Conservation (phyloP, 768 basidiomycete species). For the Obba rivulosa region DNA sequence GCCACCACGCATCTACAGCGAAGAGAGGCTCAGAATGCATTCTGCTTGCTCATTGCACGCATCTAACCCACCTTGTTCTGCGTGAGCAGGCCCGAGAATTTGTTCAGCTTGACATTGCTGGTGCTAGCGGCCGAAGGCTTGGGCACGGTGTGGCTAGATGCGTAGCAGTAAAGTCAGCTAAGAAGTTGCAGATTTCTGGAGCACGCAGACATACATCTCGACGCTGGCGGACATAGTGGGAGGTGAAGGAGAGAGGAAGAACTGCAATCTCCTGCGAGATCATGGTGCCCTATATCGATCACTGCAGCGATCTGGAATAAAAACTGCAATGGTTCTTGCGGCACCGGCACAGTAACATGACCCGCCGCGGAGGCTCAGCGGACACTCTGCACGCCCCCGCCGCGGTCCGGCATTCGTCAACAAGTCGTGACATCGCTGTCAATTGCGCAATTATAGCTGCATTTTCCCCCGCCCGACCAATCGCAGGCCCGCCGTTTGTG, state of each 20-base stretch:
- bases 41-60: neutral
- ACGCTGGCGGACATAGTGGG: constrained; percentile 45
- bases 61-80: constrained; percentile 58
- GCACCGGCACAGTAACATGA: neutral
- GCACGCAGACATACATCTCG: constrained; percentile 47
- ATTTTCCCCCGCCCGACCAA: too few relatives aligned
- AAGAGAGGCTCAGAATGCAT: too few relatives aligned
- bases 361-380: neutral
- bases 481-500: too few relatives aligned
- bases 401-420: too few relatives aligned
- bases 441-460: too few relatives aligned
- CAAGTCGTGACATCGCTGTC: too few relatives aligned
- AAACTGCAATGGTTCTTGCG: neutral
- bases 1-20: constrained; percentile 57
- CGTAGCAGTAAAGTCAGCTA: constrained; percentile 16
- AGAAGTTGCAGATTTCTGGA: constrained; percentile 9
- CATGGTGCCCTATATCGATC: neutral
- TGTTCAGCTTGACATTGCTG: constrained; percentile 56
- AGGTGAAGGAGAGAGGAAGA: constrained; percentile 4
- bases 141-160: constrained; percentile 36
- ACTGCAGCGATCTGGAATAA: neutral
- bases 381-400: neutral
- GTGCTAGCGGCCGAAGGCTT: constrained; percentile 24
- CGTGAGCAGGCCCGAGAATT: constrained; percentile 66
- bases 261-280: neutral